phyloP scores from a whole-genome alignment of 345 rosid species.

The Euphorbia pulcherrima region DNA sequence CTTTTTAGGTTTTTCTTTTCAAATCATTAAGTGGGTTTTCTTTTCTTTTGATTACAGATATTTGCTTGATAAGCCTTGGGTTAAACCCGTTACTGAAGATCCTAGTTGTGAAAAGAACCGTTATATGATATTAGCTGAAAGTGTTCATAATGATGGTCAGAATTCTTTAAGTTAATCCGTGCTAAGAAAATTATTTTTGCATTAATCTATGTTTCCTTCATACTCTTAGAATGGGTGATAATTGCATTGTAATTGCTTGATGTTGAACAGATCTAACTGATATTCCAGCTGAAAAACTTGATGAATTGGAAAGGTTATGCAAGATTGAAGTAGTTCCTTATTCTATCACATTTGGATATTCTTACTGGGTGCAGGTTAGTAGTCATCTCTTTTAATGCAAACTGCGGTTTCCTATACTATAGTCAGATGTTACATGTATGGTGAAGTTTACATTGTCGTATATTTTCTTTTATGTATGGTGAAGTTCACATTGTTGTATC shows the following conservation, averaged over 20 bases:
- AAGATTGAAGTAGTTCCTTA: conserved; percentile 65
- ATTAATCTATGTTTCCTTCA: too few relatives aligned
- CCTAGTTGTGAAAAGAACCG: conserved; percentile 61
- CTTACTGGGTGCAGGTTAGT: conserved; percentile 83
- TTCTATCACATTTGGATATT: conserved; percentile 74
- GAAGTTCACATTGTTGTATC: neutral
- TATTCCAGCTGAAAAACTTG: conserved; percentile 52
- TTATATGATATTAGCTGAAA: conserved; percentile 67
- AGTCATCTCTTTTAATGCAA: neutral
- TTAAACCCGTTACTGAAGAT: conserved; percentile 79
- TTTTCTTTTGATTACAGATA: conserved; percentile 38
- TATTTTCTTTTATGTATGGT: neutral
- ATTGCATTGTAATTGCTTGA: conserved; percentile 8
- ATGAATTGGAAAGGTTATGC: conserved; percentile 54
- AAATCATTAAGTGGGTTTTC: neutral
- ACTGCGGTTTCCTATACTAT: neutral
- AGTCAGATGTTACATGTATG: neutral
- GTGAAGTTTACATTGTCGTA: neutral
- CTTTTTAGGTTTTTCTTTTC: neutral
- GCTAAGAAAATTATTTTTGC: neutral
- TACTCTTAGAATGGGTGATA: too few relatives aligned
- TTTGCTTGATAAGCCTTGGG: conserved; percentile 73
- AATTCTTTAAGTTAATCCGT: too few relatives aligned
- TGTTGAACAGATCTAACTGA: conserved; percentile 63
- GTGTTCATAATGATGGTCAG: conserved; percentile 31